Conservation (phyloP, 2,329 filamentous ascomycete species). For the Dothistroma pini region DNA sequence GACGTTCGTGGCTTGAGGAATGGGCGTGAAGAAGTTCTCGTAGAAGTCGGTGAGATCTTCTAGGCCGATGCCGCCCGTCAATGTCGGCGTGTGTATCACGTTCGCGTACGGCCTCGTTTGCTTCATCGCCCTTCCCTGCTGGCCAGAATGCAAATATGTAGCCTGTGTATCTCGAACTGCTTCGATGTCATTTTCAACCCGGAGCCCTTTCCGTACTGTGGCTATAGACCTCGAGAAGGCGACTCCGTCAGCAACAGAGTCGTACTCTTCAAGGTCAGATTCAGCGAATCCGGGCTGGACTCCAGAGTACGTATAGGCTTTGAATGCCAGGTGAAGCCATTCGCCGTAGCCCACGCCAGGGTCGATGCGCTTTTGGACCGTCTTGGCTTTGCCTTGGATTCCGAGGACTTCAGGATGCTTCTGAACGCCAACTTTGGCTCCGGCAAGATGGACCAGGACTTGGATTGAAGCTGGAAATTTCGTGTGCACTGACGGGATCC, state of each 20-base stretch:
- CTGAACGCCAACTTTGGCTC: slow-evolving; percentile 47
- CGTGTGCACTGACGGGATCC: slow-evolving; percentile 51
- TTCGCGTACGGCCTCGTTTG: slow-evolving; percentile 39
- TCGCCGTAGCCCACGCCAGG: slow-evolving; percentile 51
- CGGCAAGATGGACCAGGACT: slow-evolving; percentile 58
- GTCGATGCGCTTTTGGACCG: slow-evolving; percentile 47
- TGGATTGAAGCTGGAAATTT: slow-evolving; percentile 43
- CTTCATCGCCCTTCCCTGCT: slow-evolving; percentile 37
- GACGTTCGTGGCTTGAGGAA: slow-evolving; percentile 44
- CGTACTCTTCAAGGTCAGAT: slow-evolving; percentile 63
- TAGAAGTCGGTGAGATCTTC: slow-evolving; percentile 53
- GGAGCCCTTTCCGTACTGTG: slow-evolving; percentile 58
- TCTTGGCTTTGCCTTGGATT: slow-evolving; percentile 50
- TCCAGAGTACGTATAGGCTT: slow-evolving; percentile 54
- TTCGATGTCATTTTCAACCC: slow-evolving; percentile 46
- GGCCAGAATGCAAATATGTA: slow-evolving; percentile 31
- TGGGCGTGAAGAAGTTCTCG: slow-evolving; percentile 52
- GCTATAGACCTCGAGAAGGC: slow-evolving; percentile 66
- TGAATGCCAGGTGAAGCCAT: slow-evolving; percentile 43
- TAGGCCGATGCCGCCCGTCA: slow-evolving; percentile 45
- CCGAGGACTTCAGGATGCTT: slow-evolving; percentile 51
- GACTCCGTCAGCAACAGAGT: slow-evolving; percentile 60
- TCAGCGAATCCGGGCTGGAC: slow-evolving; percentile 67
- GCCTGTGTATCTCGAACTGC: slow-evolving; percentile 40
- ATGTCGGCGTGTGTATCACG: slow-evolving; percentile 44